phyloP scores from a whole-genome alignment of 805 yeast genomes.

The Candida sanyiensis region DNA sequence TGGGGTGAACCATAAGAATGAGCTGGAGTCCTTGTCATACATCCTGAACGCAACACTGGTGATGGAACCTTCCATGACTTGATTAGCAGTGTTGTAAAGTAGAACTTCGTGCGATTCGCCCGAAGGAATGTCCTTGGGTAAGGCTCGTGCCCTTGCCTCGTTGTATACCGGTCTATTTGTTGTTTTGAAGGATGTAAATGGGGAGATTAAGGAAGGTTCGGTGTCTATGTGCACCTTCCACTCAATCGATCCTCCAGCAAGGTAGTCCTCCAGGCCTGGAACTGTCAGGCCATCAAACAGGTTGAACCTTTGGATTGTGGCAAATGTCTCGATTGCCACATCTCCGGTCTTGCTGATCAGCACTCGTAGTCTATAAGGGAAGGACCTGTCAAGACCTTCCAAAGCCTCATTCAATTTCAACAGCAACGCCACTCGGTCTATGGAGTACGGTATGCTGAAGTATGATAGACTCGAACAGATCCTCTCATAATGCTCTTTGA shows the following conservation, averaged over 20 bases:
- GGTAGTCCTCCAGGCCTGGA: conserved; percentile 23
- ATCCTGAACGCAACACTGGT: conserved; percentile 64
- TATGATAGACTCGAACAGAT: conserved; percentile 46
- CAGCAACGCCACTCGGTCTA: conserved; percentile 40
- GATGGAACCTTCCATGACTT: conserved; percentile 76
- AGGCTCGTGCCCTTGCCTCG: conserved; percentile 48
- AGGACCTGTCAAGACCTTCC: conserved; percentile 23
- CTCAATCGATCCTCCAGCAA: conserved; percentile 16
- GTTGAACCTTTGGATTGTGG: conserved; percentile 27
- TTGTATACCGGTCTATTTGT: conserved; percentile 62
- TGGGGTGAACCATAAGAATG: conserved; percentile 74
- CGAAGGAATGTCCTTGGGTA: conserved; percentile 22
- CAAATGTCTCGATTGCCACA: conserved; percentile 32
- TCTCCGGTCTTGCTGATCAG: conserved; percentile 33
- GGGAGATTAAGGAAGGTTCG: conserved; percentile 48
- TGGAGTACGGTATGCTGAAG: conserved; percentile 44
- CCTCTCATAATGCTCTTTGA: conserved; percentile 60
- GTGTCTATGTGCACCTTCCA: conserved; percentile 66
- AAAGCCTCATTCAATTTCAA: conserved; percentile 36
- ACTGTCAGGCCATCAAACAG: conserved; percentile 25
- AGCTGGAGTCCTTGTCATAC: conserved; percentile 18
- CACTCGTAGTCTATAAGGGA: conserved; percentile 45
- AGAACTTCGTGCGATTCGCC: conserved; percentile 60
- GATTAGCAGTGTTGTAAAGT: conserved; percentile 52
- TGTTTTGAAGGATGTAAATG: conserved; percentile 85